These are phyloP conservation scores for Aphelidium insulamus DNA, from an alignment of 371 early-diverging fungal genomes.

Conservation along the genomic window DNA sequence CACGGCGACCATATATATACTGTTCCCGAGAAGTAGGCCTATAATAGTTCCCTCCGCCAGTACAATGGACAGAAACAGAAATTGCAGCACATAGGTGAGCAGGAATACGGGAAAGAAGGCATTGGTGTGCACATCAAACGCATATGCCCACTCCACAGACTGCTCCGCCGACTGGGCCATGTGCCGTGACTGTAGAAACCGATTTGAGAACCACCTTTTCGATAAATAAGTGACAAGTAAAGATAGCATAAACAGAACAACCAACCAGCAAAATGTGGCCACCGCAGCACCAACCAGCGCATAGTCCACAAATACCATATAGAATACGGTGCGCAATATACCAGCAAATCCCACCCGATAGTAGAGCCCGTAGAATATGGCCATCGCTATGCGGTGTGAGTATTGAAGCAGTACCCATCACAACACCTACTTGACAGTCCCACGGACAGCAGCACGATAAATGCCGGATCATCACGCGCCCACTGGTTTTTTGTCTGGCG, in stretches of 20 bases:
- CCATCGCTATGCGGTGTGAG: constrained; percentile 22
- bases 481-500: constrained; percentile 90
- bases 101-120: constrained; percentile 64
- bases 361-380: constrained; percentile 45
- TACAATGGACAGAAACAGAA: constrained; percentile 57
- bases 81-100: constrained; percentile 61
- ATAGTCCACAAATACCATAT: constrained; percentile 52
- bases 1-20: constrained; percentile 48
- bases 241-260: background rate
- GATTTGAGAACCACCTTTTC: constrained; percentile 27
- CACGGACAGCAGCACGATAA: constrained; percentile 38
- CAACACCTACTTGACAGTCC: constrained; percentile 27
- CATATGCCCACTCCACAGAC: constrained; percentile 77
- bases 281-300: constrained; percentile 37
- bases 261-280: constrained; percentile 42
- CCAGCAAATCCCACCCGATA: constrained; percentile 32
- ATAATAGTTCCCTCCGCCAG: constrained; percentile 43
- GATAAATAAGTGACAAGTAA: background rate
- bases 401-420: background rate
- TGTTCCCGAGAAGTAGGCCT: constrained; percentile 53
- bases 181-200: constrained; percentile 44
- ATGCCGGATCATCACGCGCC: constrained; percentile 86
- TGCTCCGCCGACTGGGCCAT: constrained; percentile 57
- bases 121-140: constrained; percentile 84
- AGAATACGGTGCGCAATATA: constrained; percentile 32